These are phyloP conservation scores for Rhizophora apiculata DNA, from an alignment of 345 rosid genomes.

Conservation along the genomic window DNA sequence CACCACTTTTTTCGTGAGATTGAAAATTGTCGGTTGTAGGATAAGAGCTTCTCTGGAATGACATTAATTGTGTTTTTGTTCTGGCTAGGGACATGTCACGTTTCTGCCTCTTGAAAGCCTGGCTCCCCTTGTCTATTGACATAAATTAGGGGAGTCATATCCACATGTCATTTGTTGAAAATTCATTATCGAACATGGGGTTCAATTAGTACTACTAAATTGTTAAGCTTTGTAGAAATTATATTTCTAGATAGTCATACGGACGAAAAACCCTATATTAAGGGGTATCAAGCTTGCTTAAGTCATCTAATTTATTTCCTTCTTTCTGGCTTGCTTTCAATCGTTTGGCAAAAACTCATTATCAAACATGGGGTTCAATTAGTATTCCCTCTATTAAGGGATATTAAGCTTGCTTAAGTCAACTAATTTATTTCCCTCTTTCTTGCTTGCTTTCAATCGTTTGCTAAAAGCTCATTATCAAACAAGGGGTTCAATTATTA, in stretches of 20 bases:
- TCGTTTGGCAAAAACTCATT: not conserved
- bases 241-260: no score
- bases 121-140: not conserved
- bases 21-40: constrained; percentile 10
- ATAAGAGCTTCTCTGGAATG: not conserved
- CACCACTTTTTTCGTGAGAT: no score
- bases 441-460: not conserved
- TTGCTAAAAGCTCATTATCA: not conserved
- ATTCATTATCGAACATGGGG: no score
- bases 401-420: constrained; percentile 1
- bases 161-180: not conserved
- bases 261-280: not conserved
- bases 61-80: not conserved
- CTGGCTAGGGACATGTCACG: constrained; percentile 11
- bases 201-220: no score
- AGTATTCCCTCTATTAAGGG: not conserved
- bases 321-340: no score
- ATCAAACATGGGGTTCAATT: no score
- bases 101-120: not conserved
- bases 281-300: not conserved
- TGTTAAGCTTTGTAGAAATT: no score
- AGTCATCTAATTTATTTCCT: constrained; percentile 9
- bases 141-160: not conserved
- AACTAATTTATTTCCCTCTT: constrained; percentile 11
- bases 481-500: no score